These are phyloP conservation scores for Linanthus parryae DNA, from an alignment of 148 eudicot species.

Conservation along the genomic window DNA sequence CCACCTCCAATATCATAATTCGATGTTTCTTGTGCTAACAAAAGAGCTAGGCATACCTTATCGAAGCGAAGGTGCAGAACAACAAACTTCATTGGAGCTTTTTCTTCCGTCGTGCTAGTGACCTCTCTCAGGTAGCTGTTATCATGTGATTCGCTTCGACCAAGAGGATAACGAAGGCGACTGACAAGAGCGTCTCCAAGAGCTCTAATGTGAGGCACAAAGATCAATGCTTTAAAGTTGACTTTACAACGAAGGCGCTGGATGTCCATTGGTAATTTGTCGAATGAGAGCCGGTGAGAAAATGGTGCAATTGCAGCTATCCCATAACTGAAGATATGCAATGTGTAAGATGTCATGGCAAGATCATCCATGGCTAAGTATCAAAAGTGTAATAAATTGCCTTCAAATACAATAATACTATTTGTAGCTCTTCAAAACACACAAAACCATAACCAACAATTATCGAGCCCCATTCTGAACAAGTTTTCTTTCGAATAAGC, in stretches of 20 bases:
- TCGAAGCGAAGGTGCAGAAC: slow-evolving; percentile 94
- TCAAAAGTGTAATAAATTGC: not conserved
- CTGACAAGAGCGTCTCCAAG: slow-evolving; percentile 80
- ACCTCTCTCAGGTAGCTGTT: slow-evolving; percentile 34
- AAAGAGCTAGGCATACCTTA: slow-evolving; percentile 45
- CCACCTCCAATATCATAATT: too few relatives aligned
- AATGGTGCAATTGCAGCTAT: slow-evolving; percentile 96
- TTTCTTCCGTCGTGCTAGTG: slow-evolving; percentile 28
- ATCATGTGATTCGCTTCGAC: slow-evolving; percentile 26
- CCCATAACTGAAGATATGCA: slow-evolving; percentile 57
- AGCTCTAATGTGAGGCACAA: slow-evolving; percentile 74
- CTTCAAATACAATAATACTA: too few relatives aligned
- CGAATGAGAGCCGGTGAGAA: slow-evolving; percentile 91
- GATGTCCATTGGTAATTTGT: slow-evolving; percentile 78
- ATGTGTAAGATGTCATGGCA: not conserved
- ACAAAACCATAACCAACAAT: too few relatives aligned
- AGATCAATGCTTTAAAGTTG: slow-evolving; percentile 73
- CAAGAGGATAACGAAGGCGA: slow-evolving; percentile 56
- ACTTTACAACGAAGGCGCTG: slow-evolving; percentile 93
- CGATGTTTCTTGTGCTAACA: too few relatives aligned
- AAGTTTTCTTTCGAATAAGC: too few relatives aligned
- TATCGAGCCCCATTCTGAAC: too few relatives aligned
- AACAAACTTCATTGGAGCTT: slow-evolving; percentile 59
- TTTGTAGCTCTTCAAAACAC: too few relatives aligned
- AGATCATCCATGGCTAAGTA: not conserved